Conservation (phyloP, 2,329 filamentous ascomycete genomes). For the Colletotrichum destructivum region DNA sequence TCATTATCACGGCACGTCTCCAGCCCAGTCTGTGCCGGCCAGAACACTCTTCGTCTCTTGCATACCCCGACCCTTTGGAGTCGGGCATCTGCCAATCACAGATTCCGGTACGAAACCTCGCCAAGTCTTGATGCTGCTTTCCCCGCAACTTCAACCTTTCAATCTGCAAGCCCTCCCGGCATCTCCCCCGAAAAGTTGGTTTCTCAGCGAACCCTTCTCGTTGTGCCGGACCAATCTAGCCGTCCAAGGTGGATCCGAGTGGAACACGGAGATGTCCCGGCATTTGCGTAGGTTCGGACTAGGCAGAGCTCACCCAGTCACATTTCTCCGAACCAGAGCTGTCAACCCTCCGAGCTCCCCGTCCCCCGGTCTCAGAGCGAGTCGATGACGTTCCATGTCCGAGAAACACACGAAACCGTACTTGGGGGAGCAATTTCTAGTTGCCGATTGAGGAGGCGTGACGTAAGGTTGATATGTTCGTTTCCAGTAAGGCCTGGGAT, state of each 20-base stretch:
- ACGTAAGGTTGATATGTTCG: conserved; percentile 27
- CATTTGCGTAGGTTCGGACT: conserved; percentile 15
- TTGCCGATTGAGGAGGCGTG: background rate
- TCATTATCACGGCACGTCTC: too few species aligned
- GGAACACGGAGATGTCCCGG: conserved; percentile 37
- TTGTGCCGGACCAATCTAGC: conserved; percentile 2
- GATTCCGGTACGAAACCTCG: background rate
- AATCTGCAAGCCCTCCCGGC: background rate
- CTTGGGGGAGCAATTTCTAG: background rate
- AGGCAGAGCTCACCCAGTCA: conserved; percentile 23
- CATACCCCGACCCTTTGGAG: background rate
- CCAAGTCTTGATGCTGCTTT: background rate
- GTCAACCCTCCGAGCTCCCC: conserved; percentile 15
- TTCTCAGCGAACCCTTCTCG: background rate
- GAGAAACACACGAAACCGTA: conserved; percentile 13
- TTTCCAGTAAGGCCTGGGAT: background rate
- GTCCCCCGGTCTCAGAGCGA: conserved; percentile 4
- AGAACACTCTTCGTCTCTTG: background rate
- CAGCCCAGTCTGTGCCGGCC: too few species aligned
- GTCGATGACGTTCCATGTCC: conserved; percentile 34
- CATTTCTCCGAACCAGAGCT: background rate
- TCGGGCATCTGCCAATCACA: background rate
- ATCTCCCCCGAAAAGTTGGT: background rate
- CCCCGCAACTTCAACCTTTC: background rate
- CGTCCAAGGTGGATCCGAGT: conserved; percentile 7